phyloP scores from a whole-genome alignment of 805 yeast genomes.

The Candida koratica region DNA sequence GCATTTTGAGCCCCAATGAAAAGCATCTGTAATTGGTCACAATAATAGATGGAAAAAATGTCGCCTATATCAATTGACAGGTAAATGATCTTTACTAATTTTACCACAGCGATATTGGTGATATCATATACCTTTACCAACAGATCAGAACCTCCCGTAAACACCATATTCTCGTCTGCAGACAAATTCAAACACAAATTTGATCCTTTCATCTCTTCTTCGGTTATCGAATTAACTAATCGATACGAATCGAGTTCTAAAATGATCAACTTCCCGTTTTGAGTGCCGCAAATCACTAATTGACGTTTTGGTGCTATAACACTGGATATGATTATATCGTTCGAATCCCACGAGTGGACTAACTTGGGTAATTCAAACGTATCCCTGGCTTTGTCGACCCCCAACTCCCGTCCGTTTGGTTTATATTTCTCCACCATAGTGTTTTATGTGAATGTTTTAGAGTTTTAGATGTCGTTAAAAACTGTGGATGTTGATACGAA shows the following conservation, averaged over 20 bases:
- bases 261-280: conserved; percentile 72
- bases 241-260: conserved; percentile 60
- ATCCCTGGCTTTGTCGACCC: too few species aligned
- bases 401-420: too few species aligned
- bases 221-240: conserved; percentile 33
- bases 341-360: conserved; percentile 76
- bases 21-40: conserved; percentile 53
- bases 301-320: conserved; percentile 55
- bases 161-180: conserved; percentile 52
- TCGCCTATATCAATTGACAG: conserved; percentile 89
- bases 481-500: too few species aligned
- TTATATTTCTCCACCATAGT: too few species aligned
- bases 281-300: conserved; percentile 83
- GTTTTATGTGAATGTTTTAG: too few species aligned
- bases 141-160: conserved; percentile 90
- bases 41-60: conserved; percentile 78
- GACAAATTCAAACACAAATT: conserved; percentile 65
- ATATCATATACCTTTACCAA: conserved; percentile 82
- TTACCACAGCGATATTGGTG: conserved; percentile 23
- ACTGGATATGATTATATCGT: conserved; percentile 69
- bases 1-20: conserved; percentile 94
- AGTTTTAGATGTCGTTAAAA: too few species aligned
- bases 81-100: conserved; percentile 66
- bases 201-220: conserved; percentile 59
- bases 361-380: too few species aligned